Evolutionary conservation across 192 early-diverging fungal genomes (phyloP), one percentile per base, ranked within the genome.

Genomic region (Umbelopsis sp.): DNA sequence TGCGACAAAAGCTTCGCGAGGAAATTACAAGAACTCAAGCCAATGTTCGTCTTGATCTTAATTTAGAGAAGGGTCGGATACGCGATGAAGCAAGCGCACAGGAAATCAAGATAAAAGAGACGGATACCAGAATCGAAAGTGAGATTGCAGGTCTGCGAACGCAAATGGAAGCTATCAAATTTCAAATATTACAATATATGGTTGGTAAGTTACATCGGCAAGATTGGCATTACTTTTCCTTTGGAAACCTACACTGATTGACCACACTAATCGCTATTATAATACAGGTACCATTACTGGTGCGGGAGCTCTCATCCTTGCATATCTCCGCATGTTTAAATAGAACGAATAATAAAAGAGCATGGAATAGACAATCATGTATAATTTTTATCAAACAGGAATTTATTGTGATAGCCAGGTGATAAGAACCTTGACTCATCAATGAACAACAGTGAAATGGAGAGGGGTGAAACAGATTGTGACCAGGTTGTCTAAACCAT

Each of bases 151-250:
- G 81, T 12, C 73, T 97, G 43, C 82, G 92, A 43, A 96, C 92
- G 17, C 88, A 92, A 71, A 93, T 96, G 91, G 94, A 96, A 81
- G 90, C 93, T 8, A 92, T 96, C 73, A 95, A 95, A 74, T 93
- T 91, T 50, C 89, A 90, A 70, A 92, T 92, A 16, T 71, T 93
- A 50, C 92, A 92, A 77, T 92, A 93, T 66, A 90, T 93, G 86
- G 82, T 93, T 36, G 92, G 89, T 80, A 67, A 68, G 43, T 70
- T 20, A 74, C 34, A 6, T 26, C 20, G 8, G 43, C 17, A 24
- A 31, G 9, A 5, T 36, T 68, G 20, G 24, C 29, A 21, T 2
- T 20, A 7, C 6, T 38, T 20, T 36, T n/a, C 8, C 4, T 7
- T 12, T 62, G 10, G 21, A 10, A 29, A 26, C 11, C 31, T 4